Base-by-base conservation (phyloP, 2,329 filamentous ascomycete species). In the Aspergillus texensis region DNA sequence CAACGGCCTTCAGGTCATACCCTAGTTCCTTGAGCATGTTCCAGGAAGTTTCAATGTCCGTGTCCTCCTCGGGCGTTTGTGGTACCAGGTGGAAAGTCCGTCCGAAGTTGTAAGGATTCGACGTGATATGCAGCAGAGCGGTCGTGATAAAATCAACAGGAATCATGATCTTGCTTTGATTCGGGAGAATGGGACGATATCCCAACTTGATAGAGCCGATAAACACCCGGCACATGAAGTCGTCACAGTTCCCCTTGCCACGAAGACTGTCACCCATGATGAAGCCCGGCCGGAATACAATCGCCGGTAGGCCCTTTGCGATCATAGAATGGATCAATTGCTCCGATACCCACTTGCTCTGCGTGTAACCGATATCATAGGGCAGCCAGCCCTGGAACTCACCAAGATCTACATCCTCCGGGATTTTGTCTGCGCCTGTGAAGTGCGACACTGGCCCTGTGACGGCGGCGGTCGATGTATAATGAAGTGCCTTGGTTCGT, bases 171-270 rank as follows among this genome's bases (percentile, higher is more conserved):
- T 57, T 57, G 34, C 54, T 41, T 28, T 57, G 54, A 21, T 43
- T 41, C 21, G 54, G 54, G 11, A 57, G 54, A 41, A 41, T 41
- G 21, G 54, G 54, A 6, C 34, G 21, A 14, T 10, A 41, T 9
- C 54, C 54, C 8, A 57, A 28, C 6, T 28, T 43, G 21, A 43
- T 57, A 9, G 24, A 57, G 21, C 34, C 54, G 12, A 43, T 57
- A 19, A 57, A 43, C 14, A 57, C 34, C 10, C 54, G 54, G 6
- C 34, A 24, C 34, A 57, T 57, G 54, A 57, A 57, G 54, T 57
- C 54, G 12, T 57, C 54, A 10, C 24, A 28, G 54, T 57, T 57
- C 11, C 34, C 34, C 26, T 41, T 28, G 14, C 54, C 54, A 2
- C 34, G 34, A 6, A 16, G 8, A 9, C 6, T 19, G 54, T 57